Evolutionary conservation across 164 flowering plant genomes (phyloP), one percentile per base, ranked within the genome.

Genomic region (Stephania yunnanensis): DNA sequence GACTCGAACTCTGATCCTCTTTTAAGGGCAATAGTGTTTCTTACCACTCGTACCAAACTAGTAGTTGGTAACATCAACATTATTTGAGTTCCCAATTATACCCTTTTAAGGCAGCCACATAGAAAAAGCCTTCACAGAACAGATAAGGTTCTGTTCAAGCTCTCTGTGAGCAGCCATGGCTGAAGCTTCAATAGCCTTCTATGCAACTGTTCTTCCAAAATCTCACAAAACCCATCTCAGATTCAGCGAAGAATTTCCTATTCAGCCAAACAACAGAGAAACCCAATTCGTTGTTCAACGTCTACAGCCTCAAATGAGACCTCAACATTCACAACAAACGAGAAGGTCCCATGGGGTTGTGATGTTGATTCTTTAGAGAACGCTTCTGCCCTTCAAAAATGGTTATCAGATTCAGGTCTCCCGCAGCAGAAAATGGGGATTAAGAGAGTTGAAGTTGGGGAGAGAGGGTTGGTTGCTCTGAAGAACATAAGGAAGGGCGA

Each of bases 391-490:
- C 70, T 95, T 80, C 90, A 90, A 91, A 82, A 74, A 67, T 95
- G 98, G 98, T 77, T 93, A 79, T 78, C 92, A 5, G 84, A 85
- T 2, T 82, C 88, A 0, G 97, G 97, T 10, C 87, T 95, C 0
- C 98, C 98, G 0, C 80, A 84, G 0, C 99, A 95, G 89, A 95
- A 91, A 71, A 93, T 95, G 99, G 87, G 52, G 13, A 85, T 95
- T 0, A 79, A 87, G 29, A 87, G 78, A 78, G 99, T 95, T 50
- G 89, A 91, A 0, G 87, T 95, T 3, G 99, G 97, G 2, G 97
- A 95, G 82, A 85, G 97, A 78, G 99, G 99, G 6, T 83, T 95
- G 3, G 99, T 95, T 46, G 97, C 97, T 65, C 78, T 84, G 71
- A 92, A 89, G 81, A 95, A 90, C 68, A 85, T 95, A 11, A 83